Evolutionary conservation across 345 rosid genomes (phyloP), one percentile per base, ranked within the genome.

Genomic region (Erucastrum elatum): DNA sequence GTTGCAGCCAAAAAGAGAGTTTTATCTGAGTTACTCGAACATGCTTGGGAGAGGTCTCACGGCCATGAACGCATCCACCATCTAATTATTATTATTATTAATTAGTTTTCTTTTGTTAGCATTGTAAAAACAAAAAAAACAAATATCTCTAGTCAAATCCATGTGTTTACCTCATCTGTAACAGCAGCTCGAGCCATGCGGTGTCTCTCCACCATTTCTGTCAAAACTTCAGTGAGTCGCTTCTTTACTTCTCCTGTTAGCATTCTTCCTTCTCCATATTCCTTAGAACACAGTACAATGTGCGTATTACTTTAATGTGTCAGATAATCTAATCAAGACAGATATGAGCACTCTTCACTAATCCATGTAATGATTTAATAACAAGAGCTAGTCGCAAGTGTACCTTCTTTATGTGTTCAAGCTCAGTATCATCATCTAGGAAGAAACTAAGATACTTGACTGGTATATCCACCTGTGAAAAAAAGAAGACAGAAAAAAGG

Each of bases 31-130:
- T 25, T 73, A 94, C 71, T 84, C 79, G 39, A 94, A 93, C 98
- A 93, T 91, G 70, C 66, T 83, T 66, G 98, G 99, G 72, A 93
- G 98, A 15, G 98, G 96, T 82, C 99, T 86, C 69, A 83, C 93
- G 0, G 93, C 88, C 98, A 95, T 91, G 80, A 93, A 91, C 31
- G 31, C 31, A 59, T 29, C 31, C 31, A 29, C 31, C 31, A 29
- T 29, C 31, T 29, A 8, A 34, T 34, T 7, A 37, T 8, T 8
- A 29, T 35, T 35, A 37, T 37, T 37, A 29, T 35, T 35, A 29
- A 29, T 29, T 29, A 29, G 31, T 29, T 29, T 29, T 29, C 31
- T 29, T 29, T 29, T 4, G 31, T 29, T 29, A 29, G 31, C 31
- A 29, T 29, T 29, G 31, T 29, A 0, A 15, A 61, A 5, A 49